A percentile compares a stretch with the other conserved stretches of the same genome.
Evolutionary conservation across 164 flowering plant species (phyloP).

Genomic region (Stephania cephalantha): DNA sequence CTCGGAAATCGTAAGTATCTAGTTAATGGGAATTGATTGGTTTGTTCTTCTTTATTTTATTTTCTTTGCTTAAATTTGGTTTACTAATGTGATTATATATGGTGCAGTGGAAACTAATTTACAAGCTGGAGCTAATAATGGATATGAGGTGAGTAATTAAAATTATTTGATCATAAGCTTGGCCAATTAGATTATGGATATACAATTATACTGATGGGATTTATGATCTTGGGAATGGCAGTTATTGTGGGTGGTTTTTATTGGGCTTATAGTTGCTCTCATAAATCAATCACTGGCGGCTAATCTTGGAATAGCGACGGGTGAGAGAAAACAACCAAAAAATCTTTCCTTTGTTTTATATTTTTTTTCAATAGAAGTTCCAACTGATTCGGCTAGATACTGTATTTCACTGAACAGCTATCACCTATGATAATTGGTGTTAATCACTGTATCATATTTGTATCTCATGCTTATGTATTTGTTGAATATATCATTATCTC

Average conservation of each 20-base stretch:
- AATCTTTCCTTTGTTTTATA: neutral
- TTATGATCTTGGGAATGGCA: slow-evolving; percentile 18
- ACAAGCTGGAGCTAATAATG: slow-evolving; percentile 76
- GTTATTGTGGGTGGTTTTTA: slow-evolving; percentile 84
- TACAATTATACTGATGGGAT: neutral
- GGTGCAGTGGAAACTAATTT: slow-evolving; percentile 77
- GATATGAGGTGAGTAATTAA: slow-evolving; percentile 46
- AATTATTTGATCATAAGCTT: neutral
- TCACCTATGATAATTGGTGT: too few species aligned
- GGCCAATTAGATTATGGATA: neutral
- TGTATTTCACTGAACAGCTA: too few species aligned
- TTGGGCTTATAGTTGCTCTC: slow-evolving; percentile 73
- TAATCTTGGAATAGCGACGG: slow-evolving; percentile 80
- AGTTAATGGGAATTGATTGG: neutral
- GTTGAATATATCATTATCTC: too few species aligned
- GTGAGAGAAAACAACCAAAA: slow-evolving; percentile 22
- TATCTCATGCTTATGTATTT: too few species aligned
- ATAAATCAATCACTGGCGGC: slow-evolving; percentile 93
- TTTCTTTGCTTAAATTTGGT: neutral
- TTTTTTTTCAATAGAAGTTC: neutral
- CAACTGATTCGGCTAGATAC: too few species aligned
- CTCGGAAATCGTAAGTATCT: slow-evolving; percentile 62
- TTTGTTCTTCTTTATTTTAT: neutral
- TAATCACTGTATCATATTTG: too few species aligned
- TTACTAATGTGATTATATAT: neutral